Evolutionary conservation across 2,329 filamentous ascomycete species (phyloP), one percentile per base, ranked within the genome.

Genomic region (Zarea fungicola): DNA sequence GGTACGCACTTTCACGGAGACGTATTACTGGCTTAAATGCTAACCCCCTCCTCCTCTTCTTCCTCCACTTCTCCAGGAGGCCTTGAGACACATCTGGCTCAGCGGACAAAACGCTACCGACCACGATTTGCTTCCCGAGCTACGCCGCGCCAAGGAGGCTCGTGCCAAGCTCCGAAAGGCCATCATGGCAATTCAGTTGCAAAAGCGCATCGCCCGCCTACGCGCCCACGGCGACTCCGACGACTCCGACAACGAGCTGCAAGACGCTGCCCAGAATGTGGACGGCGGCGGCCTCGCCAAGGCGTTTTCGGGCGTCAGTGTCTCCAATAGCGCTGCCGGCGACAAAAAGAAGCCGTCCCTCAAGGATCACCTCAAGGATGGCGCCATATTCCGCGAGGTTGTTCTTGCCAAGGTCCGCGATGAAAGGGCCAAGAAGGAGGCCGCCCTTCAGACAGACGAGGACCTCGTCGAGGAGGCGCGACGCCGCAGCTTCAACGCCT

Each of bases 81-180:
- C 91, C 37, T 73, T 96, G 44, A 75, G 80, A 51, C 91, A 96
- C 69, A 76, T 80, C 52, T 97, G 92, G 92, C 83, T 97, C 60
- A 93, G 83, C 63, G 92, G 92, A 67, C 80, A 93, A 74, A 93
- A 82, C 54, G 93, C 93, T 54, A 89, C 87, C 53, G 91, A 97
- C 69, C 90, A 96, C 81, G 91, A 99, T 77, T 80, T 99, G 80
- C 74, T 99, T 67, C 93, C 93, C 57, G 93, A 99, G 74, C 95
- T 99, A 76, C 58, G 59, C 59, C 88, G 87, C 70, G 86, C 90
- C 45, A 95, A 93, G 74, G 89, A 95, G 69, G 86, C 91, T 55
- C 90, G 90, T 69, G 89, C 89, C 50, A 89, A 90, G 54, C 85
- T 99, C 58, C 87, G 87, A 68, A 87, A 92, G 55, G 92, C 91